Evolutionary conservation across 176 grass and related monocot genomes (phyloP), one percentile per base, ranked within the genome.

Genomic region (Oryza meridionalis): DNA sequence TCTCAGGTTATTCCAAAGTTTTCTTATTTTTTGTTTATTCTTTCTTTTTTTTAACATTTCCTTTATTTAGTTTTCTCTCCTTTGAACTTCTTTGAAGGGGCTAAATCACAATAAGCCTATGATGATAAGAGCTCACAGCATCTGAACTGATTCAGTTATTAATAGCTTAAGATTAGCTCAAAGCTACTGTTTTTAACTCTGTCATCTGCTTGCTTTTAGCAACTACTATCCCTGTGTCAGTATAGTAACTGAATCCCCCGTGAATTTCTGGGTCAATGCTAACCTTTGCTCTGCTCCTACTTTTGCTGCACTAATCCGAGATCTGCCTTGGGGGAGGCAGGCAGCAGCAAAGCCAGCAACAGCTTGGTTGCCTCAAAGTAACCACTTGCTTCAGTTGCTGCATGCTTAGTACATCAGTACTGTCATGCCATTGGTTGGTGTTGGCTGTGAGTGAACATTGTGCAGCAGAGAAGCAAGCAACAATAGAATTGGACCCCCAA

Each of bases 231-330:
- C 71, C 33, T 75, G 27, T 49, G 19, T 62, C 58, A 62, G 58
- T 62, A n/a, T 76, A 85, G 43, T 82, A 72, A 67, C 84, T 62
- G 47, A 68, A 58, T 73, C 14, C 84, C 70, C 88, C 79, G 74
- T 83, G 79, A 90, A 62, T 86, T 62, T 59, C 79, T 90, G 67
- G 40, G 88, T 82, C 84, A 90, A 82, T 90, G 84, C 75, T 63
- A 78, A 82, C 75, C 79, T 90, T 90, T 69, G 84, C 88, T 82
- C 84, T 10, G 68, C 84, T 83, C 88, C 88, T 86, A 86, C 79
- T 86, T 90, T 86, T 86, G 68, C 79, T 86, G 46, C 68, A 74
- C 79, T 72, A 72, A 86, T 61, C 68, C 58, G 88, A 82, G 86
- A 78, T 81, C 71, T 76, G 69, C 81, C 81, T 74, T 84, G 76